Evolutionary conservation across 768 basidiomycete genomes (phyloP).

Genomic region (Amanita inopinata): DNA sequence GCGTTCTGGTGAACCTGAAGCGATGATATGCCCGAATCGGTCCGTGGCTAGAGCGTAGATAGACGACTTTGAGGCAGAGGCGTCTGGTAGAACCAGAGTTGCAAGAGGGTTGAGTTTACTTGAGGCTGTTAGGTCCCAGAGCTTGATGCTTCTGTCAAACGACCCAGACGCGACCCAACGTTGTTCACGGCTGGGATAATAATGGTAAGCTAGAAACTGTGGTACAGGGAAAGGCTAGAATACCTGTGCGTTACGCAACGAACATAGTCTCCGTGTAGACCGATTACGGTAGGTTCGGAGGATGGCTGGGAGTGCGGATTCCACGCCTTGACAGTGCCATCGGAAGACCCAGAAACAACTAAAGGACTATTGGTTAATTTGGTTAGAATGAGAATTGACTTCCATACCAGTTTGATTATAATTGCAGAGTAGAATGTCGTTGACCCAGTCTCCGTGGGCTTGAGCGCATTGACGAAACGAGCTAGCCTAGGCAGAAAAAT

Average conservation of each 20-base stretch:
- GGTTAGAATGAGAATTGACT: not conserved
- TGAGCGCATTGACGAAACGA: conserved; percentile 85
- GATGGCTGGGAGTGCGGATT: conserved; percentile 60
- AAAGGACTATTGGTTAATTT: conserved; percentile 9
- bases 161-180: conserved; percentile 91
- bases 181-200: conserved; percentile 52
- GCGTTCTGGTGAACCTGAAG: conserved; percentile 85
- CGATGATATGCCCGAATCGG: conserved; percentile 70
- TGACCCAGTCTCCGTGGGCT: conserved; percentile 92
- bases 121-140: conserved; percentile 60
- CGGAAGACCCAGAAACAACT: conserved; percentile 93
- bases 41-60: conserved; percentile 77
- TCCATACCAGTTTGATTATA: conserved; percentile 74
- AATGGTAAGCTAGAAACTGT: conserved; percentile 8
- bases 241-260: conserved; percentile 71
- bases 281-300: conserved; percentile 57
- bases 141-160: conserved; percentile 86
- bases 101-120: conserved; percentile 40
- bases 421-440: conserved; percentile 88
- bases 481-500: conserved; percentile 29
- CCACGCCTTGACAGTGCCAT: conserved; percentile 93
- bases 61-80: conserved; percentile 55
- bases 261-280: conserved; percentile 79
- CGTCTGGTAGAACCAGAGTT: conserved; percentile 60
- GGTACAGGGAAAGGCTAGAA: conserved; percentile 11